These are phyloP conservation scores for Lojkania enalia DNA, from an alignment of 2,329 filamentous ascomycete species.

Conservation along the genomic window DNA sequence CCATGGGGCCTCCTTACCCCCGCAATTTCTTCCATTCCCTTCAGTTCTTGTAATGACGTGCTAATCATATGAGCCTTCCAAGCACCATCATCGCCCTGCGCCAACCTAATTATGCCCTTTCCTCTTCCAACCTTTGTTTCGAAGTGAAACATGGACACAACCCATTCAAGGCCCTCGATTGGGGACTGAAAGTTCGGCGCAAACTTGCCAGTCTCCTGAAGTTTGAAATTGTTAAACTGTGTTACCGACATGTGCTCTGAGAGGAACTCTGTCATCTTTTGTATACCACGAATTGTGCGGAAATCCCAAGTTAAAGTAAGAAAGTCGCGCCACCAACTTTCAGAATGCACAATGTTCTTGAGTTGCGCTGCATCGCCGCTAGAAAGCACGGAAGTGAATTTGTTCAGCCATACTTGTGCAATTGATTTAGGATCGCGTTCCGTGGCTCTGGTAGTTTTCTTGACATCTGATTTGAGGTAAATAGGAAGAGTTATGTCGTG, in stretches of 20 bases:
- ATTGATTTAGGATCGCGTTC: constrained; percentile 19
- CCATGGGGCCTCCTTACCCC: constrained; percentile 57
- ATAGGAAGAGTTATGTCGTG: constrained; percentile 32
- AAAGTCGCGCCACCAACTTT: constrained; percentile 63
- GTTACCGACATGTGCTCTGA: constrained; percentile 35
- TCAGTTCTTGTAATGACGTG: constrained; percentile 60
- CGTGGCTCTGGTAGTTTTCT: constrained; percentile 12
- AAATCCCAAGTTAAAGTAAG: constrained; percentile 61
- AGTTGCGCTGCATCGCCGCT: constrained; percentile 21
- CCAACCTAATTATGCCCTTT: constrained; percentile 59
- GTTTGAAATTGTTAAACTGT: constrained; percentile 48
- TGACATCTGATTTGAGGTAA: constrained; percentile 23
- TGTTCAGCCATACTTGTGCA: constrained; percentile 33
- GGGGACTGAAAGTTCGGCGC: constrained; percentile 47
- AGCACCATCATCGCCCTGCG: constrained; percentile 44
- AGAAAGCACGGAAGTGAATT: constrained; percentile 27
- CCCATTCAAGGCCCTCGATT: constrained; percentile 59
- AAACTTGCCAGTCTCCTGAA: constrained; percentile 50
- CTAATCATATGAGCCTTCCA: constrained; percentile 70
- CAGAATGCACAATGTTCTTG: constrained; percentile 45
- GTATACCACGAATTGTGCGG: constrained; percentile 53
- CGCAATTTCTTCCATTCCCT: constrained; percentile 56
- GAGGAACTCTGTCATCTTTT: constrained; percentile 49
- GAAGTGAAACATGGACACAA: constrained; percentile 61
- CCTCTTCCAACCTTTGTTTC: constrained; percentile 60